Evolutionary conservation across 495 filamentous ascomycete genomes (phyloP), one percentile per base, ranked within the genome.

Genomic region (Astrothelium macrocarpum): DNA sequence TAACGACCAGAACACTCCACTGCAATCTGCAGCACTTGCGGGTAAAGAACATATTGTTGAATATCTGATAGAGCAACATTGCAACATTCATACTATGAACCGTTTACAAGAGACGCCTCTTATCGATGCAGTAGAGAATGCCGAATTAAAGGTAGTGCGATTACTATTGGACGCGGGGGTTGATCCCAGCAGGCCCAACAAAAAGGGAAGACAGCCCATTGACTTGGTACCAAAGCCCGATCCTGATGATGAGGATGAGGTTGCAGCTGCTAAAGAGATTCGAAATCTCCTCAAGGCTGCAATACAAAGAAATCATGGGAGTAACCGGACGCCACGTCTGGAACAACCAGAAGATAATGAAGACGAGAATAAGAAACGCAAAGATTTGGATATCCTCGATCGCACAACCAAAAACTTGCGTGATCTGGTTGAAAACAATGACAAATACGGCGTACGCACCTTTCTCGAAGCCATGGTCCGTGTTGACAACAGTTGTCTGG

Each of bases 101-200:
- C 88, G 91, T 59, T 90, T 96, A 68, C 88, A 87, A 71, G 94
- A 98, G 66, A 96, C 94, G 0, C 95, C 94, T 23, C 80, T 98
- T 34, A 88, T 97, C 46, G 94, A 98, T 78, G 94, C 94, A 0
- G 89, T 96, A 31, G 93, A 97, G 68, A 97, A 97, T 70, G 88
- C 90, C 1, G 90, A 97, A 70, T 71, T 95, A 3, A 90, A 87
- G n/a, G 91, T 97, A 12, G 90, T 98, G 23, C 89, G 86, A 70
- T 78, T 95, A 12, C 81, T 98, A 10, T 84, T 87, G 25, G 63
- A 70, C 34, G 89, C 89, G 26, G 90, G 91, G 32, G 91, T 92
- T 5, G 92, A 98, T 68, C 95, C 94, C 23, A 86, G 89, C 46
- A 87, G 88, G 63, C 82, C 90, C 18, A 96, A 97, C 72, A 85